Evolutionary conservation across 495 filamentous ascomycete genomes (phyloP), one percentile per base, ranked within the genome.

Genomic region (Xylona heveae): DNA sequence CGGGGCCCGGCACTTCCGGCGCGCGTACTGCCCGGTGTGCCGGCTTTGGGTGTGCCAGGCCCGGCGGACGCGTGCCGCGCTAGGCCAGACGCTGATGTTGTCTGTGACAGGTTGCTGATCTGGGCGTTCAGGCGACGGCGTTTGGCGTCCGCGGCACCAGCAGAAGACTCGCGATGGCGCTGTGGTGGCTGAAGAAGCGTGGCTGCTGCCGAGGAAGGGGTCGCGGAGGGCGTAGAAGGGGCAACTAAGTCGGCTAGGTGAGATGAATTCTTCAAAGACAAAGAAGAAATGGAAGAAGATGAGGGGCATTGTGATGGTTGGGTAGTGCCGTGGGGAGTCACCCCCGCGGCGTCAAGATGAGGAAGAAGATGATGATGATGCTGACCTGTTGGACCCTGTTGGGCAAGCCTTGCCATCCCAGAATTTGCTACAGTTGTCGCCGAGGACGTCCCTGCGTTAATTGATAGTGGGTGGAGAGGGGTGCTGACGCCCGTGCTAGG

Each of bases 31-130:
- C 6, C 55, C 57, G 75, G 74, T 9, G 77, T 74, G 0, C 65
- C 68, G 2, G 66, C 63, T 51, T 88, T 88, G n/a, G 83, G 82
- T 2, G 81, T 92, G 5, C 77, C 76, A 79, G 83, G 2, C 3
- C 81, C 79, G 4, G 84, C 51, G 2, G 81, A 91, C 0, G 77
- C 68, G 48, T 91, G 82, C 0, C 83, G 70, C 1, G 59, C 68
- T 3, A 91, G 63, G 19, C 66, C 69, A 28, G 79, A 83, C 0
- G 78, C n/a, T n/a, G n/a, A n/a, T n/a, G n/a, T 74, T 2, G 74
- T 64, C 0, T 62, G 49, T 0, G 80, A 77, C 2, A 83, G 50
- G 8, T 60, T 66, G 14, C 73, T 67, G 5, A 82, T 47, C 10
- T 66, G 63, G 16, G 61, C 53, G 43, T 71, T 80, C 3, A 78